Evolutionary conservation across 331 rosid genomes (phyloP).

Genomic region (Quercus tomentella): DNA sequence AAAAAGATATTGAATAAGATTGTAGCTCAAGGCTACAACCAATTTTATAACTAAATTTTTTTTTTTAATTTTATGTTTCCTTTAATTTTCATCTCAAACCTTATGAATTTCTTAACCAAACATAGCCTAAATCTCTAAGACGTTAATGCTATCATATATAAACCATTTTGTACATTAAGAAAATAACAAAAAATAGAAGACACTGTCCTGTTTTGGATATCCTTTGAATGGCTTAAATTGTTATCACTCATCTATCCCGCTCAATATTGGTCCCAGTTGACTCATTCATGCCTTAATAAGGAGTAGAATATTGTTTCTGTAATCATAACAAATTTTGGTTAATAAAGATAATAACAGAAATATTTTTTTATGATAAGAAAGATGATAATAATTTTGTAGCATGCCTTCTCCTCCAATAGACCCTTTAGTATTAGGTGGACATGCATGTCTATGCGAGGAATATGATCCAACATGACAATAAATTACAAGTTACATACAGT

Average conservation of each 20-base stretch:
- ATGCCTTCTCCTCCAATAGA: background rate
- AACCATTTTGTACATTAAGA: background rate
- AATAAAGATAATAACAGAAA: background rate
- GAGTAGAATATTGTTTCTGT: slow-evolving; percentile 5
- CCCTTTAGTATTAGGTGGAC: background rate
- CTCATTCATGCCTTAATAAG: background rate
- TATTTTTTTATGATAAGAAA: background rate
- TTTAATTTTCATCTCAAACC: too few relatives aligned
- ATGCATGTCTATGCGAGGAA: background rate
- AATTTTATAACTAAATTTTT: too few relatives aligned
- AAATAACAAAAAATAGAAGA: slow-evolving; percentile 4
- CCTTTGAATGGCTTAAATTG: slow-evolving; percentile 12
- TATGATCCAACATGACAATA: background rate
- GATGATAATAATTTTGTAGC: background rate
- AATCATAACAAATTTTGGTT: slow-evolving; percentile 23
- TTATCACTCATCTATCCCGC: slow-evolving; percentile 2
- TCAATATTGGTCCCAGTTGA: background rate
- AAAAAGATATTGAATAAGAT: too few relatives aligned
- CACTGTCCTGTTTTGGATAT: slow-evolving; percentile 11
- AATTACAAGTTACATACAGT: background rate
- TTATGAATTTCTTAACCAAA: too few relatives aligned
- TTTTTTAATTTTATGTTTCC: too few relatives aligned
- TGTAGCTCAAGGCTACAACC: too few relatives aligned
- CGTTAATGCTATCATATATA: slow-evolving; percentile 1
- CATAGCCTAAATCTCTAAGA: background rate